Evolutionary conservation across 2,329 filamentous ascomycete species (phyloP), one percentile per base, ranked within the genome.

Genomic region (Monosporascus sp.): DNA sequence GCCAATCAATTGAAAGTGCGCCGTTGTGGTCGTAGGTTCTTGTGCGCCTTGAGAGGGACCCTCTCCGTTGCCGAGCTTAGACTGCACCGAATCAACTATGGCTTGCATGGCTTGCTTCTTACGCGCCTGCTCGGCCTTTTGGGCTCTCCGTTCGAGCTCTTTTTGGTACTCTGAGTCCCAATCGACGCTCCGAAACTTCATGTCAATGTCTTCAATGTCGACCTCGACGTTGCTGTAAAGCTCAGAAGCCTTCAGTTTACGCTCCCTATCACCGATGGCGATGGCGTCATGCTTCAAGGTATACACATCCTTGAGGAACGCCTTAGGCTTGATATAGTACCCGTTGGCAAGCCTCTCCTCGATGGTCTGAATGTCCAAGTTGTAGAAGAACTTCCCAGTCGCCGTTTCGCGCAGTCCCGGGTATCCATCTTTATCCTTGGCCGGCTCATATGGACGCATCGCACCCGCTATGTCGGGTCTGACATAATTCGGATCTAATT

Each of bases 331-430:
- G 62, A 91, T 90, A 71, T 99, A 99, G 72, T 91, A 99, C 5
- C 94, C 94, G 68, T 99, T 97, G 5, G 91, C 95, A 37, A 99
- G 77, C n/a, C 94, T 86, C 68, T 96, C 91, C 73, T 99, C 94
- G 51, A 99, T 97, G 1, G 88, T 93, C 3, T 87, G 87, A 11
- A 93, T 89, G 66, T 97, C 92, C 46, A 99, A 77, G 62, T 99
- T 99, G 76, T 97, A 97, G 70, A 87, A 97, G 69, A 92, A 94
- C 69, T 94, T 96, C 53, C 85, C 85, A 2, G 85, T 89, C 2
- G 80, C 79, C 5, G 83, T 85, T 59, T 97, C 89, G 40, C 84
- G 78, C 45, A 99, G 75, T 17, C 92, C 91, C 41, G 84, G 78
- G 11, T 88, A 84, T 8, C 88, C 92, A 58, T 94, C 82, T 58